Base-by-base conservation (phyloP, 75 land plant genomes). In the Cupressus sempervirens region DNA sequence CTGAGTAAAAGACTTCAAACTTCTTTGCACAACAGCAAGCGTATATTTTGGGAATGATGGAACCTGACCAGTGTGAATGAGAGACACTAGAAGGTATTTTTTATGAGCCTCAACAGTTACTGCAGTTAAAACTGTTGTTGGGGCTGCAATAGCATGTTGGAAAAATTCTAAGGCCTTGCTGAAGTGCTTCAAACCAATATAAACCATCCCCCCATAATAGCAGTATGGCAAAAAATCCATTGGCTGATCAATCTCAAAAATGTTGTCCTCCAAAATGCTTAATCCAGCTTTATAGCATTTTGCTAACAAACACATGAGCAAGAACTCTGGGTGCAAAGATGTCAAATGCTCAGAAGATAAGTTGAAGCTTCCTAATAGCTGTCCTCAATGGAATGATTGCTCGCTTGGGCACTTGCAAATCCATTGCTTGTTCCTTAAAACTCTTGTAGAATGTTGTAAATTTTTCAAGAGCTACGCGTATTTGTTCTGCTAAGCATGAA, bases 131-230 rank as follows among this genome's bases (percentile, higher is more conserved):
- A 83, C 81, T 18, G 93, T 84, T 90, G 96, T 92, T 81, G 99
- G 98, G 83, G 99, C 95, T 80, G 98, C 95, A 50, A 95, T 91
- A 80, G 93, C 99, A 95, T 96, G 94, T 83, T 93, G 99, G 29
- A 98, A 91, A 85, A 89, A 93, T 91, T 98, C 99, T 88, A 96
- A 81, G 23, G 99, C 98, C 90, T 95, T 93, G 52, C 58, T 88
- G 80, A 93, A 98, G 6, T 80, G 86, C 89, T 98, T 98, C 85
- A 90, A 87, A 54, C 99, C 99, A 40, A 98, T 93, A 88, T 90
- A 87, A 67, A 98, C 88, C 95, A 96, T 98, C 29, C 97, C 98
- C 88, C 99, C 99, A 86, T 98, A 98, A 84, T 98, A 98, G 84
- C 94, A 96, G 82, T 94, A 96, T 16, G 96, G 93, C 58, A 96